Evolutionary conservation across 129 eudicot genomes (phyloP).

Genomic region (Gnaphalium uliginosum): DNA sequence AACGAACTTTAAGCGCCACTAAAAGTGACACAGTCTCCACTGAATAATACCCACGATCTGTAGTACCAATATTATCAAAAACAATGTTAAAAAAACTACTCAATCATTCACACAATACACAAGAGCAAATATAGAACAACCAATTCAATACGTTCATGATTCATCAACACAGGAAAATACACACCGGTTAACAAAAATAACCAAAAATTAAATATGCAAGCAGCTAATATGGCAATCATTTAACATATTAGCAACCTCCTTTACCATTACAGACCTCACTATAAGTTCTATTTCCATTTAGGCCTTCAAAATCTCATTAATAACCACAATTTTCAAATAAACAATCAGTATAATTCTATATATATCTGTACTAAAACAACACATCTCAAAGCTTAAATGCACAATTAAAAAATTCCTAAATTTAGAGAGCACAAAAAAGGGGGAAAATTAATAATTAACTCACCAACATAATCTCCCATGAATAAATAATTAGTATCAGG

Average conservation of each 20-base stretch:
- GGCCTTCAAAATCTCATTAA: conserved; percentile 9
- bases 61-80: conserved; percentile 28
- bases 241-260: not conserved
- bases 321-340: not conserved
- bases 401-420: conserved; percentile 19
- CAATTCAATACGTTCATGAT: not conserved
- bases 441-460: conserved; percentile 17
- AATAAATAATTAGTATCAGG: conserved; percentile 92
- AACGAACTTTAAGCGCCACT: conserved; percentile 93
- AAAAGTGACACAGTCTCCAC: conserved; percentile 93
- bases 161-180: not conserved
- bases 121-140: not conserved
- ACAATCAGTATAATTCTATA: conserved; percentile 6
- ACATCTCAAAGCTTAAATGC: not conserved
- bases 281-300: conserved; percentile 10
- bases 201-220: not conserved
- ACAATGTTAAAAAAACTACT: conserved; percentile 9
- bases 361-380: not conserved
- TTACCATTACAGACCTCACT: conserved; percentile 15
- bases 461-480: conserved; percentile 96
- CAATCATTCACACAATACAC: conserved; percentile 8
- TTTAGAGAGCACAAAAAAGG: not conserved
- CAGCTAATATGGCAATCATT: conserved; percentile 16
- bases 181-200: not conserved
- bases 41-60: conserved; percentile 98